Evolutionary conservation across 441 rosid genomes (phyloP).

Genomic region (Populus tomentosa): DNA sequence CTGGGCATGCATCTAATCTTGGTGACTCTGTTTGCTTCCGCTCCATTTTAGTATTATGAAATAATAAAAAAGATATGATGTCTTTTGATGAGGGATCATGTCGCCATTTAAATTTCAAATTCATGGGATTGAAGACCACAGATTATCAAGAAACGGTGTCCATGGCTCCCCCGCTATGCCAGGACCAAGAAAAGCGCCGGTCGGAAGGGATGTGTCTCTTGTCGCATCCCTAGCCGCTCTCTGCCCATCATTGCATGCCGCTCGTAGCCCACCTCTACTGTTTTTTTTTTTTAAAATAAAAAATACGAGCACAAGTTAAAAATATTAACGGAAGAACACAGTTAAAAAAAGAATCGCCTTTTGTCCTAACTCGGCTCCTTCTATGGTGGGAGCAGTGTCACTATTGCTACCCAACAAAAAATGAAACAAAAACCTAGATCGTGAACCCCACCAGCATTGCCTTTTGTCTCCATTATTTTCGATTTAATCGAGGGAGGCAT

Average conservation of each 20-base stretch:
- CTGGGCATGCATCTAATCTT: too few species aligned
- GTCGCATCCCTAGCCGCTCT: background rate
- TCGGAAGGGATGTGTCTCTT: background rate
- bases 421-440: background rate
- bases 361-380: background rate
- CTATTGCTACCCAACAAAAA: background rate
- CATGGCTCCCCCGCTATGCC: background rate
- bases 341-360: too few species aligned
- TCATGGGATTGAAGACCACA: background rate
- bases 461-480: background rate
- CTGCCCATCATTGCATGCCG: background rate
- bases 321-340: too few species aligned
- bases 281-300: too few species aligned
- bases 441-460: background rate
- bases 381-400: background rate
- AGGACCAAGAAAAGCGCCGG: background rate
- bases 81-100: background rate
- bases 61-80: background rate
- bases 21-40: too few species aligned
- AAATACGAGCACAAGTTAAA: too few species aligned
- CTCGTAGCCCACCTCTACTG: background rate
- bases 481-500: background rate
- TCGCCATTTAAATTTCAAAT: background rate
- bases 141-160: background rate
- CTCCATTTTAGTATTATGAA: too few species aligned